A percentile compares a stretch with the other conserved stretches of the same genome.
Conservation (phyloP, 1,139 yeast species). For the Spencermartinsiella ligniputridi region DNA sequence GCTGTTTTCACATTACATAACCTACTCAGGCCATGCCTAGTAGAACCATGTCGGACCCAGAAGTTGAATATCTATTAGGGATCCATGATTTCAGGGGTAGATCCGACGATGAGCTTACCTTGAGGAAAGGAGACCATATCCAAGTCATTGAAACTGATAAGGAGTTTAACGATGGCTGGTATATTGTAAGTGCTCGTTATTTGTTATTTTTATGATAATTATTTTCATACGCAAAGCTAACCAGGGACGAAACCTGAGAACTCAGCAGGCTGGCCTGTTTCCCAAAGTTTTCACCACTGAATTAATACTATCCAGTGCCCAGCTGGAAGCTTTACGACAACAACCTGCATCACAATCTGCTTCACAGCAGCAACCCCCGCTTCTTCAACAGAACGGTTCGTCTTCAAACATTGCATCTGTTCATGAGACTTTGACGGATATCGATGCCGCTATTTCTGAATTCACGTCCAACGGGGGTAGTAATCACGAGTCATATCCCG, state of each 20-base stretch:
- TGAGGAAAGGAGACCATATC: conserved; percentile 77
- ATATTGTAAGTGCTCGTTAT: conserved; percentile 45
- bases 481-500: not conserved
- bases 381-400: conserved; percentile 4
- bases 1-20: too few relatives aligned
- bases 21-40: not conserved
- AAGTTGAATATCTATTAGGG: conserved; percentile 42
- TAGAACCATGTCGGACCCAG: conserved; percentile 5
- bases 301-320: conserved; percentile 15
- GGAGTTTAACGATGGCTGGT: conserved; percentile 98
- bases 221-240: conserved; percentile 12
- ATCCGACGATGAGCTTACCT: conserved; percentile 80
- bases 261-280: conserved; percentile 75
- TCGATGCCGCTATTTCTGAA: conserved; percentile 80
- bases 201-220: not conserved
- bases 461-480: conserved; percentile 30
- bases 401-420: conserved; percentile 32
- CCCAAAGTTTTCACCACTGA: conserved; percentile 70
- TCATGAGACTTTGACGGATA: conserved; percentile 66
- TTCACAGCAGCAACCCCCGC: conserved; percentile 8
- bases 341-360: conserved; percentile 2
- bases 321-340: conserved; percentile 14
- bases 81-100: conserved; percentile 84
- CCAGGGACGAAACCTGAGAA: conserved; percentile 66
- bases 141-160: conserved; percentile 89